A percentile compares a stretch with the other conserved stretches of the same genome.
These are phyloP conservation scores for Micractinium conductrix DNA, from an alignment of 139 green algal species.

Conservation along the genomic window DNA sequence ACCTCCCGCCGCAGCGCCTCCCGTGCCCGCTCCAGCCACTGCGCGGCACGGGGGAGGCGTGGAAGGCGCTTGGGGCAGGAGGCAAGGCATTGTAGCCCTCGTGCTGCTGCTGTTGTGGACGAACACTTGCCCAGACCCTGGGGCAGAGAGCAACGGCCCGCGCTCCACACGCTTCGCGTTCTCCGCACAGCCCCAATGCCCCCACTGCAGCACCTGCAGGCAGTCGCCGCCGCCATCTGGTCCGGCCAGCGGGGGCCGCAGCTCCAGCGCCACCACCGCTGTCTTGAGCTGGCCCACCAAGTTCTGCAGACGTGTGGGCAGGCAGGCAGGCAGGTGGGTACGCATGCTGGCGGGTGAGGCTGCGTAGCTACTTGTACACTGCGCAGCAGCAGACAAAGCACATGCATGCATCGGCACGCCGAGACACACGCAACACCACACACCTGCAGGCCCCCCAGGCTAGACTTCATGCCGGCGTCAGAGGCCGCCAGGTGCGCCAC, in stretches of 20 bases:
- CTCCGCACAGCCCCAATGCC: too few species aligned
- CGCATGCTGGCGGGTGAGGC: too few species aligned
- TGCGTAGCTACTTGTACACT: too few species aligned
- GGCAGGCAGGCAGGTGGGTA: too few species aligned
- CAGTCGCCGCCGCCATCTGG: background rate
- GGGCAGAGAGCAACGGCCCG: too few species aligned
- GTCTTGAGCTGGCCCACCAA: slow-evolving; percentile 31
- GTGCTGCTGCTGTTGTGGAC: too few species aligned
- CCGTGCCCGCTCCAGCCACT: slow-evolving; percentile 30
- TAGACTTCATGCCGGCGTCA: background rate
- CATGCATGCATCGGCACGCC: too few species aligned
- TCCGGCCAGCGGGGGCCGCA: background rate
- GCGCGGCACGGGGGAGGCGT: background rate
- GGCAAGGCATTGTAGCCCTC: background rate
- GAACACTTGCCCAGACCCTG: too few species aligned
- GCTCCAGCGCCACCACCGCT: slow-evolving; percentile 27
- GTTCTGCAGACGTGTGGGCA: too few species aligned
- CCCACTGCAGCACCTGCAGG: slow-evolving; percentile 19
- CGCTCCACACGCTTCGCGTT: too few species aligned
- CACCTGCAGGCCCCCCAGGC: slow-evolving; percentile 15
- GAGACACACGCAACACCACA: too few species aligned
- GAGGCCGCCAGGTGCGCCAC: slow-evolving; percentile 17
- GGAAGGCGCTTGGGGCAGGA: background rate
- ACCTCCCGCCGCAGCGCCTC: slow-evolving; percentile 23
- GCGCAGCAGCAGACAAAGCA: too few species aligned